These are phyloP conservation scores for Trametes polyzona DNA, from an alignment of 1,284 basidiomycete genomes.

Conservation along the genomic window DNA sequence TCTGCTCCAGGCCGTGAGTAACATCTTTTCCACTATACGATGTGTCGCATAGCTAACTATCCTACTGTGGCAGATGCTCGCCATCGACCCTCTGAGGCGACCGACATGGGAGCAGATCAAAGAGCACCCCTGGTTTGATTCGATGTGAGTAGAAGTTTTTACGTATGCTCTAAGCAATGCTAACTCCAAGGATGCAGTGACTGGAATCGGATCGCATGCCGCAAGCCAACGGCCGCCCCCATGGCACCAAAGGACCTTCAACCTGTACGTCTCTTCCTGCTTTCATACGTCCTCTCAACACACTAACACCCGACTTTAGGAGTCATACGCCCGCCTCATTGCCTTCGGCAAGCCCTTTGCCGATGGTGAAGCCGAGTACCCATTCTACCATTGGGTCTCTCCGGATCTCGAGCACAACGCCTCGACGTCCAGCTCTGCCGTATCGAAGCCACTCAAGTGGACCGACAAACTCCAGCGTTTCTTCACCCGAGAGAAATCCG, in stretches of 20 bases:
- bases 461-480: no score
- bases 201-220: constrained; percentile 1
- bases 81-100: constrained; percentile 25
- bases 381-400: constrained; percentile 13
- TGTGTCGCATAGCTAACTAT: no score
- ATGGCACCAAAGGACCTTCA: not conserved
- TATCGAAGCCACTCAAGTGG: no score
- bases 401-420: constrained; percentile 2
- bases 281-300: not conserved
- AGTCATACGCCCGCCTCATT: no score
- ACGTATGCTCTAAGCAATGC: not conserved
- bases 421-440: no score
- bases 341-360: constrained; percentile 1
- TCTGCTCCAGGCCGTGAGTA: constrained; percentile 14
- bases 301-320: not conserved
- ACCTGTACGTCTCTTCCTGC: not conserved
- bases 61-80: constrained; percentile 24
- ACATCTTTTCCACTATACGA: not conserved
- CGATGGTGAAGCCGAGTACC: not conserved
- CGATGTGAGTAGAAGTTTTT: constrained; percentile 20
- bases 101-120: constrained; percentile 28
- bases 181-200: not conserved
- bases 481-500: no score
- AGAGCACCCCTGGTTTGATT: constrained; percentile 26
- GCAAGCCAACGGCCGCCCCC: not conserved